These are phyloP conservation scores for Ceratocystis variospora DNA, from an alignment of 2,329 filamentous ascomycete species.

Conservation along the genomic window DNA sequence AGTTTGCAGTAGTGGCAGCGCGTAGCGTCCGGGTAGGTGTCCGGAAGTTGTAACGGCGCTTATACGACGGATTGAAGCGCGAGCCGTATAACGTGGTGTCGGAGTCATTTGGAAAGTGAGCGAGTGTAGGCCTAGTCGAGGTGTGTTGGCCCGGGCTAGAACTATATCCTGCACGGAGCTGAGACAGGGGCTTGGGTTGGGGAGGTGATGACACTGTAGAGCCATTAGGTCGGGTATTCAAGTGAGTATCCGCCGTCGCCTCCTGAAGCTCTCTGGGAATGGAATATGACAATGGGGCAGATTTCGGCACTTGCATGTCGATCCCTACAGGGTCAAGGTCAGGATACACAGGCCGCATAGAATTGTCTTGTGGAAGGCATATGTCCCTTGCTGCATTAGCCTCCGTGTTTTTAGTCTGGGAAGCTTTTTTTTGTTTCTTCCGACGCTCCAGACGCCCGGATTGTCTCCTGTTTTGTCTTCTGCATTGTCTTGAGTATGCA, in stretches of 20 bases:
- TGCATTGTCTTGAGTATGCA: background rate
- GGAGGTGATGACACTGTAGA: background rate
- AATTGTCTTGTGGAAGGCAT: background rate
- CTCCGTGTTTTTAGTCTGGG: background rate
- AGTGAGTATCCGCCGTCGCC: too few species aligned
- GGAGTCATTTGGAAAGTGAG: background rate
- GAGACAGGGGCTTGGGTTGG: background rate
- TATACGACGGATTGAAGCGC: conserved; percentile 6
- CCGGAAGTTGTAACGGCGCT: background rate
- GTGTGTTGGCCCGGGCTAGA: background rate
- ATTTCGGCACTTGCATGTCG: too few species aligned
- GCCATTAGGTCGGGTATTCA: too few species aligned
- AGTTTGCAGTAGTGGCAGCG: background rate
- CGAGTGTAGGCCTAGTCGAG: background rate
- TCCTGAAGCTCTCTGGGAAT: too few species aligned
- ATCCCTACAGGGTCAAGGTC: background rate
- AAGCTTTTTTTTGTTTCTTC: background rate
- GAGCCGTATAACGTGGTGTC: conserved; percentile 3
- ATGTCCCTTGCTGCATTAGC: background rate
- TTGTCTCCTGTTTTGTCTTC: background rate
- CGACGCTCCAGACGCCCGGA: background rate
- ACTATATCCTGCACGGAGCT: too few species aligned
- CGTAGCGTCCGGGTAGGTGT: background rate
- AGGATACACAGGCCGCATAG: background rate
- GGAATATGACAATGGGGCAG: too few species aligned